Evolutionary conservation across 495 filamentous ascomycete genomes (phyloP).

Genomic region (Hyaloscypha hepaticicola): DNA sequence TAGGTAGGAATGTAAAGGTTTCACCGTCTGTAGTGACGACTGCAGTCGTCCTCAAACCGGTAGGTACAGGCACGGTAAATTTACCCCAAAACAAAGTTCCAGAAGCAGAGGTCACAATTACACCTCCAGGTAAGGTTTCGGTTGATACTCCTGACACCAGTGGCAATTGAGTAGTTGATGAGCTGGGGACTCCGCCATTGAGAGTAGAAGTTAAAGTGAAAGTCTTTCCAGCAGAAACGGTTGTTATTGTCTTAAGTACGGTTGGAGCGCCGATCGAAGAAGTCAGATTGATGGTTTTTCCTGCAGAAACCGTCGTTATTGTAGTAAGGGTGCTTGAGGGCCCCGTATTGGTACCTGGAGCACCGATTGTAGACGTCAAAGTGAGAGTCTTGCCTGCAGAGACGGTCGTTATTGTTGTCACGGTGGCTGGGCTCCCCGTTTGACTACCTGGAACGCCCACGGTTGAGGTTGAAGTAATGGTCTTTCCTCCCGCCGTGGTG

Average conservation of each 20-base stretch:
- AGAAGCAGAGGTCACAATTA: neutral
- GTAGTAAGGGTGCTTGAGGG: neutral
- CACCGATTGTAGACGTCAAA: neutral
- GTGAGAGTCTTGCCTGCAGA: neutral
- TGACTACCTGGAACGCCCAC: neutral
- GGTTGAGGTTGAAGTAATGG: no score
- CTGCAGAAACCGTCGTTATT: neutral
- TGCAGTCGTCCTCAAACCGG: neutral
- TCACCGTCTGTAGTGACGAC: neutral
- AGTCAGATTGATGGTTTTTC: neutral
- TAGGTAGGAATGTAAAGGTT: neutral
- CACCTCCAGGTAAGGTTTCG: neutral
- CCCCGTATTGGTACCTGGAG: neutral
- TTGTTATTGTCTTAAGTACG: neutral
- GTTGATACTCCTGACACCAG: neutral
- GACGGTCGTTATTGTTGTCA: neutral
- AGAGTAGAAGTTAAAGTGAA: neutral
- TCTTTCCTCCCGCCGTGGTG: no score
- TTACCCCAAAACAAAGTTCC: neutral
- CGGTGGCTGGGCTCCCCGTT: neutral
- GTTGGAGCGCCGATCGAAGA: no score
- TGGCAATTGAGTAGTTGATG: neutral
- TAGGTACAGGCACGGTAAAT: neutral
- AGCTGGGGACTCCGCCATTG: no score
- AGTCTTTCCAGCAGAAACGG: neutral